Base-by-base conservation (phyloP, 2,329 filamentous ascomycete genomes). In the Fusarium secorum region DNA sequence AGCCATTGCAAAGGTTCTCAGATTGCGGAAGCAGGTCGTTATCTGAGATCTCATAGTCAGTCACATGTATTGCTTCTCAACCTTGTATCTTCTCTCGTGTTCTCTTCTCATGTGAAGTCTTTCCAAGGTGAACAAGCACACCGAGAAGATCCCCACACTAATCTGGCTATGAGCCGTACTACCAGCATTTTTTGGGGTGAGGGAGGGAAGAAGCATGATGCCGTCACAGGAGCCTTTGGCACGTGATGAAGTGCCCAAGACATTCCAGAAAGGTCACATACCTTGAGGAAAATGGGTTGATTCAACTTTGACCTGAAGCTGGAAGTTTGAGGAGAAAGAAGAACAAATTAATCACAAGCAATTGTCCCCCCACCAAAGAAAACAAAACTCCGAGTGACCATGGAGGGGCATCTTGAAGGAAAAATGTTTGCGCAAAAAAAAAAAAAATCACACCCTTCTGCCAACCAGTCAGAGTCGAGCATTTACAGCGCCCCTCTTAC, bases 401-500 rank as follows among this genome's bases (percentile, higher is more conserved):
- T 74, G 72, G 74, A 75, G 74, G 73, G 73, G 71, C 72, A 70
- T 51, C 55, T 68, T 60, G 49, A 60, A 64, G 28, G 61, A 67
- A 71, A 67, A 67, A 67, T 73, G 73, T 67, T 73, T 70, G 67
- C 64, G 64, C 51, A 65, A 39, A 24, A 24, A 24, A 24, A 24
- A 24, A 65, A 65, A 66, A 63, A 74, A 53, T 66, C 56, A 64
- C 66, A 65, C 72, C 71, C 72, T 72, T 73, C 72, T 41, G 62
- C 58, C 68, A 45, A 64, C 70, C 70, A 73, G 38, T 73, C 49
- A 71, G 63, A 68, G 46, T 45, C 38, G 59, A 49, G 56, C 49
- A 62, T 48, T 35, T 59, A 18, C 35, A 38, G n/a, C 77, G 70
- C 78, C 78, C 79, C 78, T 79, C 79, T 73, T 80, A 73, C 79